These are phyloP conservation scores for Claviceps citrina DNA, from an alignment of 2,329 filamentous ascomycete species.

Conservation along the genomic window DNA sequence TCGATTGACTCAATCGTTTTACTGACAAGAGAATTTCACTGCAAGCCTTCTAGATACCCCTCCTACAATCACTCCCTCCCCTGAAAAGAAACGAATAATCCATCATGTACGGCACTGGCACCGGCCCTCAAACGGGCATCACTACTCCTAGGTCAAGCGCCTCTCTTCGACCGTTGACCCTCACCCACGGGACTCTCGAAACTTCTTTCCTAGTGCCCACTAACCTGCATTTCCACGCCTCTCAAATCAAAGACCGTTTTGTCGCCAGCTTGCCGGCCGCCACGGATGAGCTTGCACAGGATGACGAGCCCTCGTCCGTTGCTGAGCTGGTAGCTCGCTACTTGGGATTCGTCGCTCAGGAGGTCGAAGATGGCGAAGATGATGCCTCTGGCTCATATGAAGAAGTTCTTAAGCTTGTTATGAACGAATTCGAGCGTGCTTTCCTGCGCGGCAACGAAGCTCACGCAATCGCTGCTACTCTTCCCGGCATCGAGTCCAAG, in stretches of 20 bases:
- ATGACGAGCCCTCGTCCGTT: slow-evolving; percentile 96
- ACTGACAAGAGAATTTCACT: neutral
- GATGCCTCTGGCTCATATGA: slow-evolving; percentile 76
- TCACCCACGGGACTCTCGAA: slow-evolving; percentile 88
- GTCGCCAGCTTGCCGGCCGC: slow-evolving; percentile 69
- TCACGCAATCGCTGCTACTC: slow-evolving; percentile 68
- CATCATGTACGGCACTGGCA: slow-evolving; percentile 74
- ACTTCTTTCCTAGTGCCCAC: slow-evolving; percentile 93
- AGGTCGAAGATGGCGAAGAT: slow-evolving; percentile 88
- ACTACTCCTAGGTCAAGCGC: slow-evolving; percentile 89
- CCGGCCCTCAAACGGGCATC: slow-evolving; percentile 84
- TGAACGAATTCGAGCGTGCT: slow-evolving; percentile 92
- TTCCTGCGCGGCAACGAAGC: slow-evolving; percentile 94
- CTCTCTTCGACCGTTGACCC: slow-evolving; percentile 78
- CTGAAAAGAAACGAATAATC: neutral
- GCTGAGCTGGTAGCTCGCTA: slow-evolving; percentile 86
- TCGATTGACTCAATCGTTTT: neutral
- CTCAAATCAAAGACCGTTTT: slow-evolving; percentile 86
- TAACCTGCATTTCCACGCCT: slow-evolving; percentile 87
- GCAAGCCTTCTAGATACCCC: slow-evolving; percentile 28
- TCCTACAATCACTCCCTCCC: slow-evolving; percentile 1
- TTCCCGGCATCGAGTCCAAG: slow-evolving; percentile 86
- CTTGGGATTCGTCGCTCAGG: slow-evolving; percentile 73
- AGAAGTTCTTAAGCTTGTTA: slow-evolving; percentile 78
- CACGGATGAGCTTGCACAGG: slow-evolving; percentile 92